Conservation (phyloP, 352 stramenopile species). For the Globisporangium radiosum region DNA sequence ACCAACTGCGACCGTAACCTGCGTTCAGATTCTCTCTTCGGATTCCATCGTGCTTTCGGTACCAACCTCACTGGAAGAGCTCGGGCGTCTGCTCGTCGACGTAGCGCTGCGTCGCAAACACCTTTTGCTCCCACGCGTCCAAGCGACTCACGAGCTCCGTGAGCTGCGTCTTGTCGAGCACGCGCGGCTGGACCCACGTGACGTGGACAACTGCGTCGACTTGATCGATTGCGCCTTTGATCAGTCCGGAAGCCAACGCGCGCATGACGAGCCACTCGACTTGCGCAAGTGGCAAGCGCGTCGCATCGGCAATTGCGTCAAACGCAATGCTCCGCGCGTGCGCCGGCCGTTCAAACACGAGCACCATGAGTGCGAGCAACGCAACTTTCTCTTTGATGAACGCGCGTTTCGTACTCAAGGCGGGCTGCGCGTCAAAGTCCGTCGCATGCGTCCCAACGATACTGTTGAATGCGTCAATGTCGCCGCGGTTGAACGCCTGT, state of each 20-base stretch:
- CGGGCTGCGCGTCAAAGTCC: constrained; percentile 89
- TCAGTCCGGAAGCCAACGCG: constrained; percentile 93
- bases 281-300: constrained; percentile 78
- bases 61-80: constrained; percentile 63
- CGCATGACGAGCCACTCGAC: constrained; percentile 99
- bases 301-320: constrained; percentile 89
- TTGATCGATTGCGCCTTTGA: constrained; percentile 92
- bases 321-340: constrained; percentile 93
- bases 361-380: constrained; percentile 95
- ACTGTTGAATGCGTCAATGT: constrained; percentile 93
- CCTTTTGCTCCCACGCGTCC: constrained; percentile 76
- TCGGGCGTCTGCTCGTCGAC: constrained; percentile 85
- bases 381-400: constrained; percentile 98
- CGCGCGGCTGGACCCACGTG: constrained; percentile 91
- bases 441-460: constrained; percentile 68
- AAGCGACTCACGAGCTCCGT: constrained; percentile 66
- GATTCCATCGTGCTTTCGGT: not conserved
- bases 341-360: constrained; percentile 94
- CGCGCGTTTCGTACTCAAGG: constrained; percentile 89
- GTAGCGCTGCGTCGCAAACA: constrained; percentile 77
- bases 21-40: too few species aligned
- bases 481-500: constrained; percentile 91
- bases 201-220: constrained; percentile 92
- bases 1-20: too few species aligned
- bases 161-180: constrained; percentile 77